Percentiles rank a stretch among this genome's conserved stretches.
These are phyloP conservation scores for Tilletia setariae DNA, from an alignment of 1,284 basidiomycete genomes.

Conservation along the genomic window DNA sequence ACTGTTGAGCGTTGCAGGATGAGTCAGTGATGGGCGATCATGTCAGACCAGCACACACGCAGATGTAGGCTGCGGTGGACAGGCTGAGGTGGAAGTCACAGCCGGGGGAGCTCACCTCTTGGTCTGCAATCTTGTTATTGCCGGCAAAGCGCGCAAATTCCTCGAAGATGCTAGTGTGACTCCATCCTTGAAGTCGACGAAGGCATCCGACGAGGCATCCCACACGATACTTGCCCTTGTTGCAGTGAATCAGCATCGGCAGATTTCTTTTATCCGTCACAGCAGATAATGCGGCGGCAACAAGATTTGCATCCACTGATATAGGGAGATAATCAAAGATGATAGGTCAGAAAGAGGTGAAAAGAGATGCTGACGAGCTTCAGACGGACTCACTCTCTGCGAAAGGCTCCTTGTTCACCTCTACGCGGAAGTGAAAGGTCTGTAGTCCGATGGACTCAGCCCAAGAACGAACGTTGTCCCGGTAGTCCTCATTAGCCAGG, in stretches of 20 bases:
- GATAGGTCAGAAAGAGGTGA: not conserved
- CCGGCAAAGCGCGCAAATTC: conserved; percentile 51
- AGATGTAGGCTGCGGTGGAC: no score
- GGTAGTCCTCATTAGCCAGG: conserved; percentile 49
- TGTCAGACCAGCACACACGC: not conserved
- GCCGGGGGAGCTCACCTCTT: conserved; percentile 28
- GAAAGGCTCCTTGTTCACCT: conserved; percentile 52
- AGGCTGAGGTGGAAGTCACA: no score
- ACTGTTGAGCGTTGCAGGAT: conserved; percentile 18
- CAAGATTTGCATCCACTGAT: conserved; percentile 40
- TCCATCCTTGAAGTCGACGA: conserved; percentile 50
- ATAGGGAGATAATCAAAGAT: not conserved
- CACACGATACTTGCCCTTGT: conserved; percentile 52
- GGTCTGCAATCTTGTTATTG: conserved; percentile 41
- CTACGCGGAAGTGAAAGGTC: conserved; percentile 43
- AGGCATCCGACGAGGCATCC: conserved; percentile 47
- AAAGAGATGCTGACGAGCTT: not conserved
- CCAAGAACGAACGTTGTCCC: conserved; percentile 39
- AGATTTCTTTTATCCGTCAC: conserved; percentile 40
- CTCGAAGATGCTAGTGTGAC: conserved; percentile 50
- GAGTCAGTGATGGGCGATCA: no score
- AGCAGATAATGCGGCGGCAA: conserved; percentile 34
- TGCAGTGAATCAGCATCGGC: conserved; percentile 52
- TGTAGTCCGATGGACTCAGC: conserved; percentile 30
- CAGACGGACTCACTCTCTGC: conserved; percentile 34